A percentile compares a stretch with the other conserved stretches of the same genome.
phyloP scores from a whole-genome alignment of 371 early-diverging fungal species.

The Gilbertella persicaria region DNA sequence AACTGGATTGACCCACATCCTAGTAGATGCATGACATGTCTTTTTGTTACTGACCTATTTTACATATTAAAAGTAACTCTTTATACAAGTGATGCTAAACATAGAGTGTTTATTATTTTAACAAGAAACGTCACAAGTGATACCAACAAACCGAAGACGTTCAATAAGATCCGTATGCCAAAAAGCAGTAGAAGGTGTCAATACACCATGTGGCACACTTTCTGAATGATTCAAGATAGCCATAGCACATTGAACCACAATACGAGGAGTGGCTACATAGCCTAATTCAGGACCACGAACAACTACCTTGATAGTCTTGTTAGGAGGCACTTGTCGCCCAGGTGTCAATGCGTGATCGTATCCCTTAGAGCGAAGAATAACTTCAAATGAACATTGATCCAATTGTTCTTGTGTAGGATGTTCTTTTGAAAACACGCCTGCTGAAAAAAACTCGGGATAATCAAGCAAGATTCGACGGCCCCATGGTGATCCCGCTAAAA shows the following conservation, averaged over 20 bases:
- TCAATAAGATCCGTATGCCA: conserved; percentile 59
- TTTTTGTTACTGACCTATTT: too few relatives aligned
- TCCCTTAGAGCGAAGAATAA: conserved; percentile 55
- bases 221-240: conserved; percentile 41
- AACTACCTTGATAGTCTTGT: conserved; percentile 46
- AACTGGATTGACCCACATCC: too few relatives aligned
- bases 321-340: conserved; percentile 29
- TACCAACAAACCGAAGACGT: conserved; percentile 53
- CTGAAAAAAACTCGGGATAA: conserved; percentile 58
- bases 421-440: conserved; percentile 56
- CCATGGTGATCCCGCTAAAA: conserved; percentile 53
- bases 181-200: conserved; percentile 65
- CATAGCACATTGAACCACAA: conserved; percentile 58
- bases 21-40: too few relatives aligned
- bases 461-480: conserved; percentile 60
- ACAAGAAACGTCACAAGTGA: conserved; percentile 45
- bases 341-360: conserved; percentile 36
- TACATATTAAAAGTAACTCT: too few relatives aligned
- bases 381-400: conserved; percentile 55
- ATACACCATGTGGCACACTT: conserved; percentile 56
- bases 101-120: conserved; percentile 8
- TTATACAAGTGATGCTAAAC: too few relatives aligned
- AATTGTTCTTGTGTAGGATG: conserved; percentile 63
- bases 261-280: conserved; percentile 64
- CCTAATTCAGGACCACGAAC: conserved; percentile 67